These are phyloP conservation scores for Thermochaetoides thermophila DNA, from an alignment of 495 filamentous ascomycete genomes.

Conservation along the genomic window DNA sequence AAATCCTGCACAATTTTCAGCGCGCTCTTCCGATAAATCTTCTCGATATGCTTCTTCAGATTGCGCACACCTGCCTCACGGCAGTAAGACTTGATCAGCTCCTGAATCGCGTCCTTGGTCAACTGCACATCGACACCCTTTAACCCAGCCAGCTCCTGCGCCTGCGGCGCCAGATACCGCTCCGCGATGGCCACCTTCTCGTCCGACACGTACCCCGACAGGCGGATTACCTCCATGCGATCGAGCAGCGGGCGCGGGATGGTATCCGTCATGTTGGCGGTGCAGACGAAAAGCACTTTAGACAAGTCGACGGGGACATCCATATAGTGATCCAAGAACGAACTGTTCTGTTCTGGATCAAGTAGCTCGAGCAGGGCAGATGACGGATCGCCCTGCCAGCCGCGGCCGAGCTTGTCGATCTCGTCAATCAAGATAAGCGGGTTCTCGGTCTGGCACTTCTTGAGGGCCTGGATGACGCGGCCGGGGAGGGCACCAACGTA, in stretches of 20 bases:
- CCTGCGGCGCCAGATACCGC: constrained; percentile 77
- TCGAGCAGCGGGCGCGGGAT: constrained; percentile 90
- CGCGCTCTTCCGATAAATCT: constrained; percentile 94
- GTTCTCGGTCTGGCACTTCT: constrained; percentile 98
- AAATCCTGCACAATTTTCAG: constrained; percentile 94
- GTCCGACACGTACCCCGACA: constrained; percentile 93
- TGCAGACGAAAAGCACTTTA: constrained; percentile 98
- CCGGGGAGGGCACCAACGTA: constrained; percentile 95
- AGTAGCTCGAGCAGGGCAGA: constrained; percentile 89
- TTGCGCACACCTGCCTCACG: constrained; percentile 94
- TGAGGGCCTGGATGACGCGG: constrained; percentile 92
- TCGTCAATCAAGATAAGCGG: constrained; percentile 95
- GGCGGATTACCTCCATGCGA: constrained; percentile 94
- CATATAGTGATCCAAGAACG: constrained; percentile 97
- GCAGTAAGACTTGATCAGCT: constrained; percentile 97
- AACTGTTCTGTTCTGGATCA: constrained; percentile 94
- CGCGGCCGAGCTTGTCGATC: constrained; percentile 91
- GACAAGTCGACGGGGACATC: constrained; percentile 96
- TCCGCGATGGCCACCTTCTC: constrained; percentile 99
- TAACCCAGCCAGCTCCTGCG: constrained; percentile 78
- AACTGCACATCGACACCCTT: constrained; percentile 83
- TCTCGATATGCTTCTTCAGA: constrained; percentile 98
- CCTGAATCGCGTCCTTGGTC: constrained; percentile 70
- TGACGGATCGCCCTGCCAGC: constrained; percentile 90
- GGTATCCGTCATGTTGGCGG: constrained; percentile 97